A percentile compares a stretch with the other conserved stretches of the same genome.
Conservation (phyloP, 306 rosid genomes). For the Rosa lucieae region DNA sequence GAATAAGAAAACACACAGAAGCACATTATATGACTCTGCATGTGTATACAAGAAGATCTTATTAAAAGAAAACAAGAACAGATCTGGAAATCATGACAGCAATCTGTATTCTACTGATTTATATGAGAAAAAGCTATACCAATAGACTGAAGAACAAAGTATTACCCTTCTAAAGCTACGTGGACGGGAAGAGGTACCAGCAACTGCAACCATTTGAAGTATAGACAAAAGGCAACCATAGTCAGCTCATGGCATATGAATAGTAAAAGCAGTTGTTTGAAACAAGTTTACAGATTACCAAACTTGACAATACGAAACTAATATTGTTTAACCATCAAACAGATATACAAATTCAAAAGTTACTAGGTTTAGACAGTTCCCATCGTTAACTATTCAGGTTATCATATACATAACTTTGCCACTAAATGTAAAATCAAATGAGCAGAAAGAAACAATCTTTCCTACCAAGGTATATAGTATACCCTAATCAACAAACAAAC, state of each 20-base stretch:
- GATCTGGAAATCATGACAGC: background rate
- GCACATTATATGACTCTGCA: background rate
- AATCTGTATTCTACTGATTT: background rate
- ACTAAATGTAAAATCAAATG: background rate
- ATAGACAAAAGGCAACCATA: constrained; percentile 30
- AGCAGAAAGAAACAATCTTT: background rate
- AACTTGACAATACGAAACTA: background rate
- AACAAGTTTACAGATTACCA: background rate
- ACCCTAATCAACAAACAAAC: background rate
- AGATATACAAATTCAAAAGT: background rate
- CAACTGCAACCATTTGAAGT: constrained; percentile 60
- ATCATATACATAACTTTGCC: background rate
- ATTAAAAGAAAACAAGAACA: background rate
- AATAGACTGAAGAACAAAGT: background rate
- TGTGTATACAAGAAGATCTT: background rate
- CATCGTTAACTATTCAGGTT: background rate
- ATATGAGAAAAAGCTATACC: background rate
- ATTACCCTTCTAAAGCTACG: constrained; percentile 74
- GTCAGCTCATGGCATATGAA: constrained; percentile 8
- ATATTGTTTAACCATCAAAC: background rate
- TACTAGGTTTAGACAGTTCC: background rate
- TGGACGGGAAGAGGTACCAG: constrained; percentile 83
- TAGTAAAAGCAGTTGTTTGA: background rate
- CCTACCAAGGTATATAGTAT: background rate
- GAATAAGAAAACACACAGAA: background rate